Evolutionary conservation across 352 stramenopile genomes (phyloP).

Genomic region (Lagenidium sp.): DNA sequence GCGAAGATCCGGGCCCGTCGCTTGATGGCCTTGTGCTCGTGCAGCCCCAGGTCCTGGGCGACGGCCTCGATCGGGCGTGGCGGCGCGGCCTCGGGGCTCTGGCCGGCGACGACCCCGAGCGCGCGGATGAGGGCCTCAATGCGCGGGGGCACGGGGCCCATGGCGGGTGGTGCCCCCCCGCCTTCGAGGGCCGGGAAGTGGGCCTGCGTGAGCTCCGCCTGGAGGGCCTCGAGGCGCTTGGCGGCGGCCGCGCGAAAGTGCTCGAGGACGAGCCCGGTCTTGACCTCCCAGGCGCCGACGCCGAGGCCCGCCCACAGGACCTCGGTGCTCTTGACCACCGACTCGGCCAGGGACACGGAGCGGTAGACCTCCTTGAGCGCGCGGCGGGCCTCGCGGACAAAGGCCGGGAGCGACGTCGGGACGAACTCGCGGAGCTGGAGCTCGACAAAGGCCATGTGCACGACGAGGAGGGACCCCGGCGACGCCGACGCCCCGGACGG

Average conservation of each 20-base stretch:
- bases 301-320: slow-evolving; percentile 12
- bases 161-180: no score
- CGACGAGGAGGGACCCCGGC: slow-evolving; percentile 2
- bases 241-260: slow-evolving; percentile 5
- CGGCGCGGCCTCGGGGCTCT: background rate
- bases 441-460: slow-evolving; percentile 15
- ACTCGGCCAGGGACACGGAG: slow-evolving; percentile 6
- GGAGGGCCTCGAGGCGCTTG: slow-evolving; percentile 1
- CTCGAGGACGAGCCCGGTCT: slow-evolving; percentile 5
- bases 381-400: slow-evolving; percentile 4
- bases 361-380: slow-evolving; percentile 13
- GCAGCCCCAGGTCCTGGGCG: slow-evolving; percentile 1
- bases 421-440: slow-evolving; percentile 15
- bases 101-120: background rate
- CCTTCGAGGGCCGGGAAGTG: slow-evolving; percentile 2
- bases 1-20: no score
- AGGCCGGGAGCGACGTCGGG: slow-evolving; percentile 2
- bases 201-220: background rate
- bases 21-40: slow-evolving; percentile 1
- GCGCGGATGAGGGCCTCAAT: slow-evolving; percentile 5
- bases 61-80: slow-evolving; percentile 2
- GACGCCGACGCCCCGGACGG: no score
- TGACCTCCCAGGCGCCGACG: slow-evolving; percentile 15
- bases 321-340: slow-evolving; percentile 8
- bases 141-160: no score